phyloP scores from a whole-genome alignment of 805 yeast species.

The Wickerhamiella lipophila region DNA sequence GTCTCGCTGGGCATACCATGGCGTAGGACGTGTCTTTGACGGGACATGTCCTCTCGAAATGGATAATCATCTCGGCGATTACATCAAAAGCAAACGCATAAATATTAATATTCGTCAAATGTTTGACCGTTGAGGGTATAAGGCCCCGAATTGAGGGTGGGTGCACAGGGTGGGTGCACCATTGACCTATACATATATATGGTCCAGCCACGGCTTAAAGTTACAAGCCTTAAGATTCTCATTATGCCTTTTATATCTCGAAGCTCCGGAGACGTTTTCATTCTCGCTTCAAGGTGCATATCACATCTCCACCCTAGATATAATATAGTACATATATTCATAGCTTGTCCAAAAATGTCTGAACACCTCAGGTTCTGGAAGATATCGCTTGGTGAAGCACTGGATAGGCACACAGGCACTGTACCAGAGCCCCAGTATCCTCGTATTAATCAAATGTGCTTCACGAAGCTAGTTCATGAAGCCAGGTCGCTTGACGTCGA shows the following conservation, averaged over 20 bases:
- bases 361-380: background rate
- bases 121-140: conserved; percentile 18
- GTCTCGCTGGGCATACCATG: conserved; percentile 33
- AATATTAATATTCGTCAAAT: conserved; percentile 34
- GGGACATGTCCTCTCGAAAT: conserved; percentile 27
- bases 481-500: background rate
- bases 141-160: too few species aligned
- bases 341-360: background rate
- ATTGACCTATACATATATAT: too few species aligned
- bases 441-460: background rate
- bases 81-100: conserved; percentile 30
- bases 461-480: background rate
- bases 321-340: too few species aligned
- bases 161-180: too few species aligned
- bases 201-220: too few species aligned
- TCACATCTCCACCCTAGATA: too few species aligned
- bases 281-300: too few species aligned
- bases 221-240: too few species aligned
- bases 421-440: background rate
- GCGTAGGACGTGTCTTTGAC: conserved; percentile 31
- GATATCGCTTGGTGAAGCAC: background rate
- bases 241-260: too few species aligned
- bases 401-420: background rate
- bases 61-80: conserved; percentile 18
- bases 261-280: too few species aligned